A percentile compares a stretch with the other conserved stretches of the same genome.
Conservation (phyloP, 1,284 basidiomycete species). For the Pseudozyma pruni region DNA sequence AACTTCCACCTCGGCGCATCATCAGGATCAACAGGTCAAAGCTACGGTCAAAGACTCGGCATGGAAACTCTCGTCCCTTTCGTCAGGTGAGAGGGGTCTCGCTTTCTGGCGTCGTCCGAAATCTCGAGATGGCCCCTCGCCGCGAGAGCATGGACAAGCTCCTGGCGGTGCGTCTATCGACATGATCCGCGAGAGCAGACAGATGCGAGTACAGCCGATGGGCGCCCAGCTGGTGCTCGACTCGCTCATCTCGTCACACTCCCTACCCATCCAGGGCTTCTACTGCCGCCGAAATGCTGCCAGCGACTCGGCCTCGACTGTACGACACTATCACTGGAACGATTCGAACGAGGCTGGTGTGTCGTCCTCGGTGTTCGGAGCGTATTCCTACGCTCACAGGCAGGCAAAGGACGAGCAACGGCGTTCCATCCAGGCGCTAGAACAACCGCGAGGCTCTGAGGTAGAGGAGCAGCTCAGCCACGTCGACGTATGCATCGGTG, state of each 20-base stretch:
- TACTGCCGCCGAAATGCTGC: constrained; percentile 15
- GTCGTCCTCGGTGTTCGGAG: background rate
- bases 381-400: background rate
- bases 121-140: too few species aligned
- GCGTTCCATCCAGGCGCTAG: too few species aligned
- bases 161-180: background rate
- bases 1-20: background rate
- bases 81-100: too few species aligned
- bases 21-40: too few species aligned
- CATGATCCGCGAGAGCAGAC: background rate
- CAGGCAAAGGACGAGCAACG: too few species aligned
- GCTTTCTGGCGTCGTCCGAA: too few species aligned
- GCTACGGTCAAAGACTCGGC: too few species aligned
- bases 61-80: too few species aligned
- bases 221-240: constrained; percentile 30
- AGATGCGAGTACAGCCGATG: background rate
- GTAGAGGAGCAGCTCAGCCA: background rate
- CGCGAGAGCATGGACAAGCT: too few species aligned
- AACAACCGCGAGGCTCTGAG: background rate
- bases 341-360: constrained; percentile 1
- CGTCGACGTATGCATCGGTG: background rate
- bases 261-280: constrained; percentile 40
- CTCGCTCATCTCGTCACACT: constrained; percentile 36
- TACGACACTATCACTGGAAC: background rate
- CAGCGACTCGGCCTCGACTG: background rate